These are phyloP conservation scores for Mycena capillaripes DNA, from an alignment of 768 basidiomycete genomes.

Conservation along the genomic window DNA sequence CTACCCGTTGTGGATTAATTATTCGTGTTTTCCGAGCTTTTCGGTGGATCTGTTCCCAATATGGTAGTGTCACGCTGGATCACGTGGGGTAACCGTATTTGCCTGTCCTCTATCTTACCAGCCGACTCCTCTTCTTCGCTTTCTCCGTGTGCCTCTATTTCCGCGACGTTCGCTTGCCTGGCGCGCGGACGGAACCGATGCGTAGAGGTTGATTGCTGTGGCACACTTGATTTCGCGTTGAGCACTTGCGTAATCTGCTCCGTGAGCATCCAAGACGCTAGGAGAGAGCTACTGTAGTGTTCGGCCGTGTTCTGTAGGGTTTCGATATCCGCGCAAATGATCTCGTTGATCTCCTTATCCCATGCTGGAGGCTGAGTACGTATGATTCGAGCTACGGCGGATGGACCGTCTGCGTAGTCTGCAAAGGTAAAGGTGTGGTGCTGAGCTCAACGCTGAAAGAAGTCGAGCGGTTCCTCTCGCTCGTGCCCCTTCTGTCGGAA, in stretches of 20 bases:
- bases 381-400: background rate
- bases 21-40: too few relatives aligned
- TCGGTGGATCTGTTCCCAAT: too few relatives aligned
- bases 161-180: too few relatives aligned
- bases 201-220: background rate
- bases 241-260: too few relatives aligned
- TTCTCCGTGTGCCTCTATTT: too few relatives aligned
- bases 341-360: too few relatives aligned
- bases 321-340: background rate
- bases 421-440: background rate
- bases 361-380: conserved; percentile 10
- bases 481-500: conserved; percentile 10
- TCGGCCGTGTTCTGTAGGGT: background rate
- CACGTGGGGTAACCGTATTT: too few relatives aligned
- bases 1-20: too few relatives aligned
- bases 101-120: too few relatives aligned
- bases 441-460: conserved; percentile 8
- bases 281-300: background rate
- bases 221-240: too few relatives aligned
- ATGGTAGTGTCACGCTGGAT: too few relatives aligned
- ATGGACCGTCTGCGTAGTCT: background rate
- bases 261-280: background rate
- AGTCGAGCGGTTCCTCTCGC: background rate
- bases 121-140: too few relatives aligned
- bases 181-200: background rate